phyloP scores from a whole-genome alignment of 1,284 basidiomycete species.

The Fistulinella cinereoalba region DNA sequence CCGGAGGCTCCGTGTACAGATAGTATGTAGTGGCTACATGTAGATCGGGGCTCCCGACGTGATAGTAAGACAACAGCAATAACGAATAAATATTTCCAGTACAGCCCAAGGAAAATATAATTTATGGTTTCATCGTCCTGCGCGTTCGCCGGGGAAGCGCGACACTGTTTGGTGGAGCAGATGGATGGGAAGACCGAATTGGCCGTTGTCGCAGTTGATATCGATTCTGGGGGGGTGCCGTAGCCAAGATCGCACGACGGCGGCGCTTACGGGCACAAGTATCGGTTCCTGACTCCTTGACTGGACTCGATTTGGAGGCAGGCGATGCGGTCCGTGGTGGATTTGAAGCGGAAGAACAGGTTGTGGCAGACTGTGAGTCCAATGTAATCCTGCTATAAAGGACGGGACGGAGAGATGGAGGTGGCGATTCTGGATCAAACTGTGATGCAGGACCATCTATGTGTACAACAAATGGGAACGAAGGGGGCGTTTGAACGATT shows the following conservation, averaged over 20 bases:
- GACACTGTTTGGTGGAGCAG: constrained; percentile 4
- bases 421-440: constrained; percentile 37
- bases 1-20: constrained; percentile 7
- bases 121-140: constrained; percentile 11
- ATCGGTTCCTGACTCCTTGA: constrained; percentile 6
- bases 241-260: constrained; percentile 1
- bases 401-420: constrained; percentile 28
- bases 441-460: constrained; percentile 38
- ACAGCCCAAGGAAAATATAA: not conserved
- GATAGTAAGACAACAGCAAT: constrained; percentile 30
- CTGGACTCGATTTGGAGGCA: constrained; percentile 8
- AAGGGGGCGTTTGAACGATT: constrained; percentile 47
- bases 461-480: constrained; percentile 52
- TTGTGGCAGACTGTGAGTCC: constrained; percentile 21
- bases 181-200: constrained; percentile 12
- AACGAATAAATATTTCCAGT: constrained; percentile 27
- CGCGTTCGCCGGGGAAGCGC: constrained; percentile 17
- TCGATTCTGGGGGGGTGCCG: constrained; percentile 17
- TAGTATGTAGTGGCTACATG: constrained; percentile 15
- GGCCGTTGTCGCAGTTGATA: constrained; percentile 33
- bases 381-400: constrained; percentile 39
- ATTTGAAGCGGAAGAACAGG: constrained; percentile 6
- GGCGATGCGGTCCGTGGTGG: constrained; percentile 10
- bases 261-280: constrained; percentile 14
- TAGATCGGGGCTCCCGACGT: not conserved